phyloP scores from a whole-genome alignment of 2,329 filamentous ascomycete species.

The Phialophora verrucosa region DNA sequence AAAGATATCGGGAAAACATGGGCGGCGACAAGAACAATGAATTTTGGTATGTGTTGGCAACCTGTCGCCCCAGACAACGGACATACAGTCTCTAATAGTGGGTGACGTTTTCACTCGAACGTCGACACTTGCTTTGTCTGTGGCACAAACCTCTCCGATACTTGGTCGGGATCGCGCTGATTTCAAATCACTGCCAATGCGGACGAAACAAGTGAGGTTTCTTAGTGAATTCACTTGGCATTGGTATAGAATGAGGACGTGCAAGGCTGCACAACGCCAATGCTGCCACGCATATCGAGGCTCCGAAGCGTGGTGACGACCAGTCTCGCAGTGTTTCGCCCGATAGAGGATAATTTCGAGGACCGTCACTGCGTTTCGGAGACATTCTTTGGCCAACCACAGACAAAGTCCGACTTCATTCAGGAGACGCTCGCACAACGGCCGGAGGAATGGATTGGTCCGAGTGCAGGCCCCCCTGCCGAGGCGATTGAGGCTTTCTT shows the following conservation, averaged over 20 bases:
- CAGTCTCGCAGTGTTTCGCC: not conserved
- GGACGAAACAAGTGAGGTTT: not conserved
- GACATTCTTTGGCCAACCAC: not conserved
- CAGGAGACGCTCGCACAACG: not conserved
- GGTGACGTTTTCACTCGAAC: not conserved
- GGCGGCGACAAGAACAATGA: not conserved
- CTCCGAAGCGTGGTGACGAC: not conserved
- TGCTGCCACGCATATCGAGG: not conserved
- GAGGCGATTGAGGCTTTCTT: not conserved
- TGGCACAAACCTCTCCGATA: not conserved
- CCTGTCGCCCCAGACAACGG: not conserved
- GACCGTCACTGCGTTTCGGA: not conserved
- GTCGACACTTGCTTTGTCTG: not conserved
- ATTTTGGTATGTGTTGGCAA: not conserved
- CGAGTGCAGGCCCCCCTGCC: too few relatives aligned
- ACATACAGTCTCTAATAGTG: not conserved
- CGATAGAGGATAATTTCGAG: not conserved
- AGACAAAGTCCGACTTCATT: not conserved
- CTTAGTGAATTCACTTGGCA: too few relatives aligned
- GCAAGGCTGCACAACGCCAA: not conserved
- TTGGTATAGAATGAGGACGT: not conserved
- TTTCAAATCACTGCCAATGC: not conserved
- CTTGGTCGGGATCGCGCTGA: not conserved
- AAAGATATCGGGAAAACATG: not conserved
- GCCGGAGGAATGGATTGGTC: not conserved